Conservation (phyloP, 345 rosid genomes). For the Odontarrhena argentea region DNA sequence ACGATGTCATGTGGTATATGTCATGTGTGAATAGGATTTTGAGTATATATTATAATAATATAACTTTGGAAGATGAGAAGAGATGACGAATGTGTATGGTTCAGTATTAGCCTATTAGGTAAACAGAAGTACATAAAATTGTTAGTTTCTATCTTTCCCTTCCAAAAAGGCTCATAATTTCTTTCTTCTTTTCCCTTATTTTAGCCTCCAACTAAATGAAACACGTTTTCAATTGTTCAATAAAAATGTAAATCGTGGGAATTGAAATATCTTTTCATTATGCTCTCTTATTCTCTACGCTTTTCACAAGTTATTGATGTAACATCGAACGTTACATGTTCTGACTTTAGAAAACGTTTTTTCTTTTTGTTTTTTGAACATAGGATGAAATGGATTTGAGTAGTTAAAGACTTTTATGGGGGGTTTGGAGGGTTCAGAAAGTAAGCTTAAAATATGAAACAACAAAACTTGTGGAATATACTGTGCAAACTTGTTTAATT, state of each 20-base stretch:
- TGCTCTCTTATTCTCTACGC: conserved; percentile 23
- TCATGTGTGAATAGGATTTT: conserved; percentile 20
- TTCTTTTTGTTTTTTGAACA: background rate
- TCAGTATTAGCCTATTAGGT: conserved; percentile 32
- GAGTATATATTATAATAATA: background rate
- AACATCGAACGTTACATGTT: conserved; percentile 20
- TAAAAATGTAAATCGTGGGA: conserved; percentile 31
- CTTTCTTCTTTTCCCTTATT: conserved; percentile 38
- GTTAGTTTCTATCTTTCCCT: conserved; percentile 40
- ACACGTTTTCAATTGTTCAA: conserved; percentile 40
- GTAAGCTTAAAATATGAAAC: conserved; percentile 1
- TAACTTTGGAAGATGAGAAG: conserved; percentile 24
- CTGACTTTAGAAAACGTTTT: background rate
- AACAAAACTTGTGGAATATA: background rate
- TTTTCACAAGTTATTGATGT: conserved; percentile 18
- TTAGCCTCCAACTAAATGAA: background rate
- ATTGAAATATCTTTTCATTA: conserved; percentile 21
- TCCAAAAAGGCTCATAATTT: conserved; percentile 33
- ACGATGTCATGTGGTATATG: conserved; percentile 6
- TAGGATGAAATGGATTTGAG: background rate
- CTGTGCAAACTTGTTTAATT: no score
- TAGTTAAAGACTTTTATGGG: background rate
- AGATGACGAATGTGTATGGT: conserved; percentile 18
- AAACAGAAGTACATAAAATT: conserved; percentile 35
- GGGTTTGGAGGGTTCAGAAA: background rate